Percentiles rank a stretch among this genome's conserved stretches.
phyloP scores from a whole-genome alignment of 2,329 filamentous ascomycete genomes.

The Penicillium sp. region DNA sequence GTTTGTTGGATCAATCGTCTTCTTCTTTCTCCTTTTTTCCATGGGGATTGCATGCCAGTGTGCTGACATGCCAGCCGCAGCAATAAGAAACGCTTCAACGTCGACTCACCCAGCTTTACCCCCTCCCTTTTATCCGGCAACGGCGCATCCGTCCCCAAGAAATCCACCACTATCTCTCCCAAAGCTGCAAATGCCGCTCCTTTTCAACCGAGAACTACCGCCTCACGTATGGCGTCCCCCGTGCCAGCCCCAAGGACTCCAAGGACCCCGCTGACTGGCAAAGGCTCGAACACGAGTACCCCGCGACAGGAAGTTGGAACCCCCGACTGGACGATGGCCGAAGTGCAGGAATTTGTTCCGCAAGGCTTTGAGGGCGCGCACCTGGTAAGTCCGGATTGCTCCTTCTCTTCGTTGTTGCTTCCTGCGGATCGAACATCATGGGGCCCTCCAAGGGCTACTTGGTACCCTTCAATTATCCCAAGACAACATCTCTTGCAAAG shows the following conservation, averaged over 20 bases:
- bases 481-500: neutral
- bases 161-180: slow-evolving; percentile 75
- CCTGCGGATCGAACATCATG: neutral
- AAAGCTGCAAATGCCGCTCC: slow-evolving; percentile 85
- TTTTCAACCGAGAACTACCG: slow-evolving; percentile 49
- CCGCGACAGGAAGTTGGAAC: slow-evolving; percentile 47
- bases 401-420: slow-evolving; percentile 16
- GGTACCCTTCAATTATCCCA: neutral
- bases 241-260: neutral
- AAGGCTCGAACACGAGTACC: slow-evolving; percentile 48
- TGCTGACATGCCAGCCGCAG: slow-evolving; percentile 11
- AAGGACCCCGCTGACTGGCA: slow-evolving; percentile 27
- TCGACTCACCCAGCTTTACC: slow-evolving; percentile 95
- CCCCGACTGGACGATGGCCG: slow-evolving; percentile 50
- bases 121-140: slow-evolving; percentile 58
- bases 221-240: slow-evolving; percentile 40
- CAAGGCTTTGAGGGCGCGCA: slow-evolving; percentile 56
- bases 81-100: slow-evolving; percentile 78
- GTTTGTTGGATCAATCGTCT: slow-evolving; percentile 28
- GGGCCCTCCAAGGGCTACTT: neutral
- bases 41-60: neutral
- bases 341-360: slow-evolving; percentile 58
- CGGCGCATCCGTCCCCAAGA: slow-evolving; percentile 57
- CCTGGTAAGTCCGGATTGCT: slow-evolving; percentile 48
- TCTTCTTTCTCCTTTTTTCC: neutral